Evolutionary conservation across 2,329 filamentous ascomycete species (phyloP).

Genomic region (Xylariaceae sp.): DNA sequence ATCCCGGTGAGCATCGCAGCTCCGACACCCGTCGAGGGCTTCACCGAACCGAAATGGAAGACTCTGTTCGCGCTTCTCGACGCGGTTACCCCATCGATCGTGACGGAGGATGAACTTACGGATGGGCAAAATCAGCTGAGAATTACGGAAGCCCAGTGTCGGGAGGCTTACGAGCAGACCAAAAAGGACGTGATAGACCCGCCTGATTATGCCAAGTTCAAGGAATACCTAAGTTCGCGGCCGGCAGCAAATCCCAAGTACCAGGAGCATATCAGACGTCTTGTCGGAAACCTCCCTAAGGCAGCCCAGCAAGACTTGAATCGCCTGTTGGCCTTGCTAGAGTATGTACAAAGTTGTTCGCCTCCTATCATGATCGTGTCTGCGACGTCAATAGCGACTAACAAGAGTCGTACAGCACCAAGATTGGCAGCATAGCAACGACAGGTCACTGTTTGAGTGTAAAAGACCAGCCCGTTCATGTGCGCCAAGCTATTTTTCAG

Average conservation of each 20-base stretch:
- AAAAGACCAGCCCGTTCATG: slow-evolving; percentile 54
- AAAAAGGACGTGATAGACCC: slow-evolving; percentile 35
- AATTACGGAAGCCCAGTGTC: slow-evolving; percentile 48
- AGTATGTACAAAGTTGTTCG: slow-evolving; percentile 35
- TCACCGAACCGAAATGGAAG: slow-evolving; percentile 46
- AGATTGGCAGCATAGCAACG: slow-evolving; percentile 58
- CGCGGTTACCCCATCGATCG: slow-evolving; percentile 58
- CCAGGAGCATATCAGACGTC: slow-evolving; percentile 43
- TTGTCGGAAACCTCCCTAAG: slow-evolving; percentile 35
- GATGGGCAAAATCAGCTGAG: slow-evolving; percentile 41
- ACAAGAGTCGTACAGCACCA: slow-evolving; percentile 44
- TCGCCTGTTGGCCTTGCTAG: slow-evolving; percentile 37
- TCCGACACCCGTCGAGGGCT: slow-evolving; percentile 19
- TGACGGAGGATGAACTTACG: slow-evolving; percentile 35
- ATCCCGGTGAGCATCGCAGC: slow-evolving; percentile 21
- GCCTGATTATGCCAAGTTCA: slow-evolving; percentile 41
- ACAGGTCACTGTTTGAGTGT: slow-evolving; percentile 65
- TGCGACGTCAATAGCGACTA: slow-evolving; percentile 8
- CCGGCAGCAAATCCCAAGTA: slow-evolving; percentile 52
- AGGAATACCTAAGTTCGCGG: slow-evolving; percentile 50
- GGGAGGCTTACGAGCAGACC: slow-evolving; percentile 39
- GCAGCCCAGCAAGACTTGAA: slow-evolving; percentile 36
- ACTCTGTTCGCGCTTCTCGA: slow-evolving; percentile 53
- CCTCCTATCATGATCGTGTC: neutral
- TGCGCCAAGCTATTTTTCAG: slow-evolving; percentile 59